Conservation (phyloP, 257 asterid genomes). For the Eucommia ulmoides region DNA sequence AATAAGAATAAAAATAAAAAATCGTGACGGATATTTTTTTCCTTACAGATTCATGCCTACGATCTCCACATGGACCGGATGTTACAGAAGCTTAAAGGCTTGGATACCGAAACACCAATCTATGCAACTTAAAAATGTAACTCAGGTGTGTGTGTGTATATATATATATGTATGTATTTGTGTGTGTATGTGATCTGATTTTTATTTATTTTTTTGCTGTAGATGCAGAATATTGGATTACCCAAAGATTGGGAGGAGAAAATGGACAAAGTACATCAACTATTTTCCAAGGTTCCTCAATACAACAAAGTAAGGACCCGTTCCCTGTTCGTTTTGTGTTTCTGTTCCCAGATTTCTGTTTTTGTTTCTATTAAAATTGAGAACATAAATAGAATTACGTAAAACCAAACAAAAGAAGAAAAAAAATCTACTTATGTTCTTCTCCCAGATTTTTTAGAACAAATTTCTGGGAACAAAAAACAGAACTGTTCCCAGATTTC, state of each 20-base stretch:
- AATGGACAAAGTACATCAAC: constrained; percentile 59
- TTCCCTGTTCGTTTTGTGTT: neutral
- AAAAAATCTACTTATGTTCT: neutral
- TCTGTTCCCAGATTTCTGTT: neutral
- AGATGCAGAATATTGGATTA: constrained; percentile 72
- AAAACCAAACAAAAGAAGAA: no score
- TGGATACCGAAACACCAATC: constrained; percentile 88
- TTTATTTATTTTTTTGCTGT: neutral
- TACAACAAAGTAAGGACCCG: constrained; percentile 49
- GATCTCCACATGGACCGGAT: constrained; percentile 73
- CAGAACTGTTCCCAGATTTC: no score
- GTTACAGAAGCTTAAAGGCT: constrained; percentile 72
- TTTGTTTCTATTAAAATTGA: neutral
- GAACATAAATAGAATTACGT: no score
- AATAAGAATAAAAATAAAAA: no score
- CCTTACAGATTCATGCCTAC: constrained; percentile 51
- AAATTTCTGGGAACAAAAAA: no score
- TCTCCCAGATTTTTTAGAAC: no score
- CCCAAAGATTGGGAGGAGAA: constrained; percentile 65
- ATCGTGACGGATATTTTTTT: no score
- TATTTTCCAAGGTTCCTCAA: constrained; percentile 64
- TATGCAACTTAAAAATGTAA: constrained; percentile 69
- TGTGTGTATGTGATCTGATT: no score
- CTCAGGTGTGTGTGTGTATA: constrained; percentile 84
- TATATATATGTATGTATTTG: no score